These are phyloP conservation scores for Dendrobium nobile DNA, from an alignment of 106 monocot species.

Conservation along the genomic window DNA sequence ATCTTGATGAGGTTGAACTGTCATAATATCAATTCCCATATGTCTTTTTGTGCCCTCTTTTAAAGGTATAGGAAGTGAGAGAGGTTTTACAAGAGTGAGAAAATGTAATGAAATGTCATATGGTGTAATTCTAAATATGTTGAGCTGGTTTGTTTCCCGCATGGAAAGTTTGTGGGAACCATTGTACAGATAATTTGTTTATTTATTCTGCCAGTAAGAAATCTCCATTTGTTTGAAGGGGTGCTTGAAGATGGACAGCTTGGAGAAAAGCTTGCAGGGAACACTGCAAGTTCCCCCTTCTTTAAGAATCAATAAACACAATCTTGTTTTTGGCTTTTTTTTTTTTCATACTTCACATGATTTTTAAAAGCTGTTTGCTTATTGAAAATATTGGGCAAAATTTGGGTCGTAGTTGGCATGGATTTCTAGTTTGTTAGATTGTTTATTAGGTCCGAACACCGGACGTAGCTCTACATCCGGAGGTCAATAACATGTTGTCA, in stretches of 20 bases:
- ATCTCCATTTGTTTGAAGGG: neutral
- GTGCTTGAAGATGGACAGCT: neutral
- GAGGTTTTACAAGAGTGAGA: no score
- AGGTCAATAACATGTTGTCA: no score
- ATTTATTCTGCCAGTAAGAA: neutral
- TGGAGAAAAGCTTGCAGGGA: neutral
- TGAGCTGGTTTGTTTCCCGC: neutral
- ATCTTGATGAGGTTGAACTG: slow-evolving; percentile 7
- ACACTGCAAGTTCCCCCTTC: slow-evolving; percentile 1
- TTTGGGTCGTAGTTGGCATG: no score
- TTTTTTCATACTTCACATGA: neutral
- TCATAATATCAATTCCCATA: neutral
- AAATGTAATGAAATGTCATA: no score
- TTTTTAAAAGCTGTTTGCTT: no score
- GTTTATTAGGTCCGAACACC: no score
- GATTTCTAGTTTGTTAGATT: no score
- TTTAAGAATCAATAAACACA: neutral
- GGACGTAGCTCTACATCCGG: no score
- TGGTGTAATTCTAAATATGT: neutral
- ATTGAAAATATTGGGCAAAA: no score
- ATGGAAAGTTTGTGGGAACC: neutral
- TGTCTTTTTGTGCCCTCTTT: neutral
- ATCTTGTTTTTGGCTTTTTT: neutral
- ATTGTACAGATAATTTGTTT: slow-evolving; percentile 1
- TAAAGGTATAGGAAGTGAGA: no score